Percentiles rank a stretch among this genome's conserved stretches.
These are phyloP conservation scores for Kwoniella botswanensis DNA, from an alignment of 768 basidiomycete species.

Conservation along the genomic window DNA sequence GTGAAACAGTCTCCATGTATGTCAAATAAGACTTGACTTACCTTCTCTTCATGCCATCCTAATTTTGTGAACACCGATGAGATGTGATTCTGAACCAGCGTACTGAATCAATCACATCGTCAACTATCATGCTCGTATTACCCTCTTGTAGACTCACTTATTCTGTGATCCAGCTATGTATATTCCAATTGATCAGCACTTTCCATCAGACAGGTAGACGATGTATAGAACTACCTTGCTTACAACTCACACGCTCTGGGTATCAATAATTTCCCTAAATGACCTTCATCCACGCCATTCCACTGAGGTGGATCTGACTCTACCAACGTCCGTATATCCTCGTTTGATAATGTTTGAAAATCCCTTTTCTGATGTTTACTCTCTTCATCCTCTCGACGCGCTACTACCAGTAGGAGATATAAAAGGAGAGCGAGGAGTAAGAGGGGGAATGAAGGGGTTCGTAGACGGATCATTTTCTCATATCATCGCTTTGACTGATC, in stretches of 20 bases:
- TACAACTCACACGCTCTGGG: constrained; percentile 73
- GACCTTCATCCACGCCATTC: constrained; percentile 56
- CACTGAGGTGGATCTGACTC: constrained; percentile 44
- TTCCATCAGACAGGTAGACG: too few relatives aligned
- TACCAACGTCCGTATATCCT: constrained; percentile 23
- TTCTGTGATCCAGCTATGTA: constrained; percentile 55
- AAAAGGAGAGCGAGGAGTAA: constrained; percentile 18
- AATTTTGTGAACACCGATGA: constrained; percentile 71
- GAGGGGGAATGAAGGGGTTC: constrained; percentile 8
- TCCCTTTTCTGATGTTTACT: constrained; percentile 26
- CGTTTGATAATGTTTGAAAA: constrained; percentile 33
- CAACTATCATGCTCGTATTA: constrained; percentile 40
- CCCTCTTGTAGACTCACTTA: constrained; percentile 43
- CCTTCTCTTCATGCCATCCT: constrained; percentile 83
- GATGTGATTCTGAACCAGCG: constrained; percentile 81
- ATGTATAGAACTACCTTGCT: too few relatives aligned
- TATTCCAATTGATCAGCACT: background rate
- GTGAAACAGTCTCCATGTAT: background rate
- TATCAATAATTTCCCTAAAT: constrained; percentile 82
- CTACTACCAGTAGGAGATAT: background rate
- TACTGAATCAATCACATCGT: constrained; percentile 69
- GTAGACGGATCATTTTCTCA: constrained; percentile 2
- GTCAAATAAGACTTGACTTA: constrained; percentile 12
- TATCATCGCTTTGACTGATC: constrained; percentile 15
- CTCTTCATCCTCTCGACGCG: background rate